Evolutionary conservation across 106 monocot genomes (phyloP).

Genomic region (Ottelia alismoides): DNA sequence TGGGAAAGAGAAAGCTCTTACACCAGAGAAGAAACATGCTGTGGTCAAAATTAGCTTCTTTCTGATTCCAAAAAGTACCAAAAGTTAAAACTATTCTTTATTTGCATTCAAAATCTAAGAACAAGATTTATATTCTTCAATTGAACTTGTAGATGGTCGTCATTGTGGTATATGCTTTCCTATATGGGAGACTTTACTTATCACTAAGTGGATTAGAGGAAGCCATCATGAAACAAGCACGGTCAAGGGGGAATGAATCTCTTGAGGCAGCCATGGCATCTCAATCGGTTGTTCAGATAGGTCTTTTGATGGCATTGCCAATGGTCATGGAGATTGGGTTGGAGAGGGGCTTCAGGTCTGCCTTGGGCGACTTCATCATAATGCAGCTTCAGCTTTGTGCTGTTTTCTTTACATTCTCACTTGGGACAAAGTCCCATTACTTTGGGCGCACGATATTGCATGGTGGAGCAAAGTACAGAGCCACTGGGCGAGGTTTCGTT

Average conservation of each 20-base stretch:
- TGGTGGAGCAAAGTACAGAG: conserved; percentile 94
- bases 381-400: conserved; percentile 98
- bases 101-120: no score
- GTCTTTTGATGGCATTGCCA: conserved; percentile 82
- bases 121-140: no score
- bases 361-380: conserved; percentile 81
- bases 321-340: conserved; percentile 99
- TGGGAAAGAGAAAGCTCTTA: no score
- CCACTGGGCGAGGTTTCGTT: conserved; percentile 93
- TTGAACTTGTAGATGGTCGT: conserved; percentile 66
- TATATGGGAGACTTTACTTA: conserved; percentile 84
- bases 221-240: conserved; percentile 75
- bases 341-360: conserved; percentile 87
- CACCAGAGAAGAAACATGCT: no score
- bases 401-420: conserved; percentile 97
- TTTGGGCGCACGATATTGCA: conserved; percentile 91
- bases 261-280: conserved; percentile 93
- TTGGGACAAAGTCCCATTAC: conserved; percentile 91
- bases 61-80: no score
- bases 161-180: conserved; percentile 69
- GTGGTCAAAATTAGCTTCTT: no score
- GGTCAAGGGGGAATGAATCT: conserved; percentile 62
- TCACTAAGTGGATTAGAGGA: conserved; percentile 76
- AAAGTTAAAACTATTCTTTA: no score
- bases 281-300: conserved; percentile 84